These are phyloP conservation scores for Madurella fahalii DNA, from an alignment of 2,329 filamentous ascomycete genomes.

Conservation along the genomic window DNA sequence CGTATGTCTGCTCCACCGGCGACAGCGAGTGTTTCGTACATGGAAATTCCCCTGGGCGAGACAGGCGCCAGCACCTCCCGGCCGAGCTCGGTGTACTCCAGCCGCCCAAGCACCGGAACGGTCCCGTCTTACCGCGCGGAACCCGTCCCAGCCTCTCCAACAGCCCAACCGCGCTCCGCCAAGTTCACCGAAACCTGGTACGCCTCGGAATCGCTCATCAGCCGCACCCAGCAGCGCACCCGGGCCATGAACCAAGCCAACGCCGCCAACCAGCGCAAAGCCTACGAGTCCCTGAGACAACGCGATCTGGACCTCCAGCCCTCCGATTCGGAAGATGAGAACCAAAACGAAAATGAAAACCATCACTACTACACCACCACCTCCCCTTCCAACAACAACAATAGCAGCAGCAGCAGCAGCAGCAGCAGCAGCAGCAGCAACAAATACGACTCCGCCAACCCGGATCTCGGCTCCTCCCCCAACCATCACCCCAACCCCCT, in stretches of 20 bases:
- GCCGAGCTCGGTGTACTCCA: conserved; percentile 29
- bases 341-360: conserved; percentile 30
- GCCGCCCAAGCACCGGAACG: conserved; percentile 27
- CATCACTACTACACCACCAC: conserved; percentile 17
- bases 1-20: conserved; percentile 40
- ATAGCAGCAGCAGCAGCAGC: conserved; percentile 25
- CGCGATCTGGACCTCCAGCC: conserved; percentile 37
- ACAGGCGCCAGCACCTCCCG: conserved; percentile 21
- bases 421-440: conserved; percentile 22
- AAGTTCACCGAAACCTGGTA: conserved; percentile 55
- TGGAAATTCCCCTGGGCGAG: conserved; percentile 46
- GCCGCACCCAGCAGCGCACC: conserved; percentile 51
- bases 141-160: conserved; percentile 15
- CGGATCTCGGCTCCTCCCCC: neutral
- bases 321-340: conserved; percentile 36
- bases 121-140: conserved; percentile 24
- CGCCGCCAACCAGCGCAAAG: conserved; percentile 32
- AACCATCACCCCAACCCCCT: conserved; percentile 49
- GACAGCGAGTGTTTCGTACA: conserved; percentile 40
- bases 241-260: conserved; percentile 36
- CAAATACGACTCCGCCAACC: conserved; percentile 25
- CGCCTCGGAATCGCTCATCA: conserved; percentile 50
- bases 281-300: conserved; percentile 44
- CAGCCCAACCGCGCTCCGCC: conserved; percentile 36
- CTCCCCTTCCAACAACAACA: conserved; percentile 21